These are phyloP conservation scores for Daphne laureola DNA, from an alignment of 441 rosid species.

Conservation along the genomic window DNA sequence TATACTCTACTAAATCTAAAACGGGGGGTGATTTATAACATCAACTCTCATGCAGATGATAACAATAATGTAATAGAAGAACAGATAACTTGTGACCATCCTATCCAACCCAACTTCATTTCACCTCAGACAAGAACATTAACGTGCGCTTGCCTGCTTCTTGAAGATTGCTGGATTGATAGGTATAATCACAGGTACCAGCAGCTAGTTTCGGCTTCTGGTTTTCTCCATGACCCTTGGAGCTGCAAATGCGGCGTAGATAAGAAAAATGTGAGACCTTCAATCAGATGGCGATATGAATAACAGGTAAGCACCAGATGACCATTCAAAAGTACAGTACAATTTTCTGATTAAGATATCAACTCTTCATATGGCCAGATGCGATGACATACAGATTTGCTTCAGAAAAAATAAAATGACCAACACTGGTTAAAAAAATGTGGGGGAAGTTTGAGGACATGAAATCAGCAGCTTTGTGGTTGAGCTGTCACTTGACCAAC, in stretches of 20 bases:
- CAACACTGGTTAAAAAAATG: no score
- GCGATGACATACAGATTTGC: no score
- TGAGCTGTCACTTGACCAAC: no score
- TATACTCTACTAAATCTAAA: slow-evolving; percentile 14
- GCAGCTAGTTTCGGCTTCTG: slow-evolving; percentile 39
- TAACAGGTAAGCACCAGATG: no score
- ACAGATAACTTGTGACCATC: slow-evolving; percentile 22
- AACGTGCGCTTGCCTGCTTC: slow-evolving; percentile 11
- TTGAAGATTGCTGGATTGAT: slow-evolving; percentile 21
- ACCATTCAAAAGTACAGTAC: no score
- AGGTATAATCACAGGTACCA: slow-evolving; percentile 8
- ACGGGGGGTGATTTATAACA: slow-evolving; percentile 17
- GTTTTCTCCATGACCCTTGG: slow-evolving; percentile 66
- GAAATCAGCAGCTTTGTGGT: no score
- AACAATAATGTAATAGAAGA: not conserved
- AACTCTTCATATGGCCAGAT: no score
- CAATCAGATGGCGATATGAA: no score
- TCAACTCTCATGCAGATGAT: slow-evolving; percentile 8
- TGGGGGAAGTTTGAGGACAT: no score
- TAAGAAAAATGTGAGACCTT: no score
- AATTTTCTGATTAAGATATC: no score
- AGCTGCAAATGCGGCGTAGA: slow-evolving; percentile 25
- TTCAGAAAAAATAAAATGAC: no score
- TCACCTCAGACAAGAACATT: slow-evolving; percentile 5
- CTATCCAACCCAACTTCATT: slow-evolving; percentile 21